Conservation (phyloP, 495 filamentous ascomycete genomes). For the Opeltia flavorubescens region DNA sequence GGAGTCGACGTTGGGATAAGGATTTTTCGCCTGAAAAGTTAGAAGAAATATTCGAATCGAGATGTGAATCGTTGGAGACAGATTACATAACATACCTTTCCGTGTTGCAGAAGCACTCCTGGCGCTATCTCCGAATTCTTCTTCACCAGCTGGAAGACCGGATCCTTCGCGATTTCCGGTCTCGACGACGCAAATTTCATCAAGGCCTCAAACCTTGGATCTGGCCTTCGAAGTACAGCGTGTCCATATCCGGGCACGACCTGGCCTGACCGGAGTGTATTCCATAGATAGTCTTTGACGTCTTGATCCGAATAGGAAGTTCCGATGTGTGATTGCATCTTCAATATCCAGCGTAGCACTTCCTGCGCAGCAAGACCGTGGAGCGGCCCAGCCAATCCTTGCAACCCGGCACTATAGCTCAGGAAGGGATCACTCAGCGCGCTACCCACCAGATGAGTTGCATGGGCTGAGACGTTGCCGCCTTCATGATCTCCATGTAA, state of each 20-base stretch:
- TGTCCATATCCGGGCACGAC: conserved; percentile 98
- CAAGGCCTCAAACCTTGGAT: conserved; percentile 87
- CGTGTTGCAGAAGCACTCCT: conserved; percentile 76
- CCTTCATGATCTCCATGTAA: conserved; percentile 98
- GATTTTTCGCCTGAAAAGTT: conserved; percentile 70
- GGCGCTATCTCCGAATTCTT: conserved; percentile 73
- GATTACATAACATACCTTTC: conserved; percentile 43
- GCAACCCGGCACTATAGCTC: conserved; percentile 87
- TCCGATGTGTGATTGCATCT: conserved; percentile 85
- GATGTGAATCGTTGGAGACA: neutral
- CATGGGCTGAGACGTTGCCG: conserved; percentile 91
- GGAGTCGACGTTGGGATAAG: conserved; percentile 90
- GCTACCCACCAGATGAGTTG: conserved; percentile 95
- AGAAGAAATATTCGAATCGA: neutral
- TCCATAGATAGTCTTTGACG: conserved; percentile 82
- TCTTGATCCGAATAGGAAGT: conserved; percentile 60
- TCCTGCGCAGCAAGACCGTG: conserved; percentile 92
- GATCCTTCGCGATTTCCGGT: conserved; percentile 71
- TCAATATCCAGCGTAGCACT: conserved; percentile 85
- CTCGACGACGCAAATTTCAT: conserved; percentile 87
- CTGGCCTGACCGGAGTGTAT: conserved; percentile 79
- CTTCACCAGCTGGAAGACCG: conserved; percentile 86
- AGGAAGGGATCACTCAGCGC: conserved; percentile 92
- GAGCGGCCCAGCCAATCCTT: conserved; percentile 86
- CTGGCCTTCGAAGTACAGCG: conserved; percentile 91